Evolutionary conservation across 768 basidiomycete genomes (phyloP).

Genomic region (Lactarius pseudohatsudake): DNA sequence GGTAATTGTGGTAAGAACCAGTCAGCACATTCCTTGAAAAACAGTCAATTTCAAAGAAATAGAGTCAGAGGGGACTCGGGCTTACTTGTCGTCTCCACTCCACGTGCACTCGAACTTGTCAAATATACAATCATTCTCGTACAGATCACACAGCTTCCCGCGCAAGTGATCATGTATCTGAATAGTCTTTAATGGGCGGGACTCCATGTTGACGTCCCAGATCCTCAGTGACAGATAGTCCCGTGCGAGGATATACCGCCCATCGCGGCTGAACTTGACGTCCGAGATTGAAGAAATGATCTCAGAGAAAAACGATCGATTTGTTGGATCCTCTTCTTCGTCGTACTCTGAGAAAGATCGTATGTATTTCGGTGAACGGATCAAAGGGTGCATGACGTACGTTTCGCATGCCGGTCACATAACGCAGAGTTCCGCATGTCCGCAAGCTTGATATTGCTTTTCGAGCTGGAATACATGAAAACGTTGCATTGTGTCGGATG

Average conservation of each 20-base stretch:
- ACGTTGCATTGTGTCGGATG: constrained; percentile 96
- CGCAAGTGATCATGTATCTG: constrained; percentile 98
- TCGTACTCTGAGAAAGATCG: constrained; percentile 73
- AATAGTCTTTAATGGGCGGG: constrained; percentile 93
- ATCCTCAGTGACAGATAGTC: constrained; percentile 98
- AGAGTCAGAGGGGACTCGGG: constrained; percentile 36
- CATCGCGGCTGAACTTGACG: constrained; percentile 98
- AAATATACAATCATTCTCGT: constrained; percentile 99
- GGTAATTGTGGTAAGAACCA: constrained; percentile 99
- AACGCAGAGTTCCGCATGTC: constrained; percentile 99
- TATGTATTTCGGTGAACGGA: constrained; percentile 16
- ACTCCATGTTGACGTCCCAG: constrained; percentile 99
- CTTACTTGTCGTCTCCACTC: constrained; percentile 94
- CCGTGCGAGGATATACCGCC: constrained; percentile 92
- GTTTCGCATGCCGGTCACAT: constrained; percentile 94
- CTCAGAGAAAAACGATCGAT: constrained; percentile 98
- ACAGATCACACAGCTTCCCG: constrained; percentile 95
- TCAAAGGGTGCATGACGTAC: constrained; percentile 48
- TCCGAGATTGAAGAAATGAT: constrained; percentile 99
- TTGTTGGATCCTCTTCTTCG: constrained; percentile 96
- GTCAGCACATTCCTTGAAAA: constrained; percentile 83
- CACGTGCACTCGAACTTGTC: constrained; percentile 99
- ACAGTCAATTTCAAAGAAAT: neutral
- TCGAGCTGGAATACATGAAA: constrained; percentile 99
- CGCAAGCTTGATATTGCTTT: constrained; percentile 98